Percentiles rank a stretch among this genome's conserved stretches.
Conservation (phyloP, 139 green algal species). For the Raphidocelis subcapitata region DNA sequence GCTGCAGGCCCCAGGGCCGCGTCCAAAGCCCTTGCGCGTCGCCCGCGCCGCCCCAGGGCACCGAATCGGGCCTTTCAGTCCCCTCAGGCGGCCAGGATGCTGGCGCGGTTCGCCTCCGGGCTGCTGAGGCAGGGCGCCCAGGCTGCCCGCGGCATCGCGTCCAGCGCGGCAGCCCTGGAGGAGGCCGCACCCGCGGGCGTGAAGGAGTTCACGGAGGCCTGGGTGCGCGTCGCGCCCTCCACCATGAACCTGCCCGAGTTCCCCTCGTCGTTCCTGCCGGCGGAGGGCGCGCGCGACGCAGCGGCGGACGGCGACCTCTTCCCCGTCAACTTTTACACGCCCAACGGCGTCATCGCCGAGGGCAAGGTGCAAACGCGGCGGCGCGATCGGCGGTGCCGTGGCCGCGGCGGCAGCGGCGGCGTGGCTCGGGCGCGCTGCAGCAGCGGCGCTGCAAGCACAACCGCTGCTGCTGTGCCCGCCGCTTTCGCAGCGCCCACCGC, state of each 20-base stretch:
- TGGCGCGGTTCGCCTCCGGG: conserved; percentile 4
- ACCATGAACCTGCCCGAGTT: conserved; percentile 45
- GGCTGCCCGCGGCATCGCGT: conserved; percentile 9
- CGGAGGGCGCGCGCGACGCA: conserved; percentile 4
- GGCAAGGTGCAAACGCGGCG: conserved; percentile 29
- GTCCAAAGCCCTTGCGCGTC: too few species aligned
- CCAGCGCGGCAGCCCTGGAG: conserved; percentile 18
- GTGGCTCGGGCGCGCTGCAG: too few species aligned
- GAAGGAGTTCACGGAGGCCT: conserved; percentile 57
- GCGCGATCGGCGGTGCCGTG: too few species aligned
- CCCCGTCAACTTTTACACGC: conserved; percentile 62
- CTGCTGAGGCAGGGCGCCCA: conserved; percentile 5
- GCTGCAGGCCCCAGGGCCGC: too few species aligned
- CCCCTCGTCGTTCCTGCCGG: conserved; percentile 36
- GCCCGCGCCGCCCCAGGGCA: too few species aligned
- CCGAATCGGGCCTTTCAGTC: too few species aligned
- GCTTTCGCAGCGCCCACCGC: too few species aligned
- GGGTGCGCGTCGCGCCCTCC: conserved; percentile 41
- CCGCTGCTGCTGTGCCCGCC: too few species aligned
- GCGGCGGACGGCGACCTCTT: conserved; percentile 39
- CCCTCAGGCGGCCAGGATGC: conserved; percentile 7
- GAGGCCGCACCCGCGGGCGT: conserved; percentile 33
- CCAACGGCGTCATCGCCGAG: conserved; percentile 39
- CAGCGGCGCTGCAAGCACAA: too few species aligned
- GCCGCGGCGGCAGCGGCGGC: too few species aligned